These are phyloP conservation scores for Rosa hybrid DNA, from an alignment of 331 rosid genomes.

Conservation along the genomic window DNA sequence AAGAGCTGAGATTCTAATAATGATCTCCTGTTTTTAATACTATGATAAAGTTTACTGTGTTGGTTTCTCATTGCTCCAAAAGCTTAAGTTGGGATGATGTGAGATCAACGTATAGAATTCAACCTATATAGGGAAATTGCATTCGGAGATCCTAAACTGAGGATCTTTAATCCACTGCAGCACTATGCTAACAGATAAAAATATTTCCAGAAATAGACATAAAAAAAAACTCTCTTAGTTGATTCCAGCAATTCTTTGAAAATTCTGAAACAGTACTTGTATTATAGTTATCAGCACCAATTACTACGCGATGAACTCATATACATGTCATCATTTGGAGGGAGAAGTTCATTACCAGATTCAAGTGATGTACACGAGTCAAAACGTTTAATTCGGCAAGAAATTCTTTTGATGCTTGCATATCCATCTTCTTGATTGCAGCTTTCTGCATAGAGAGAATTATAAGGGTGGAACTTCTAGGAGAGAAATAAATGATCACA, in stretches of 20 bases:
- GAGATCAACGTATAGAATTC: background rate
- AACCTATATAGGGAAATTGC: background rate
- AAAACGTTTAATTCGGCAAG: constrained; percentile 76
- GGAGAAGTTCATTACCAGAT: constrained; percentile 57
- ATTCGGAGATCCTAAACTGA: background rate
- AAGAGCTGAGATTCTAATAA: background rate
- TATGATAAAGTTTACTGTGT: background rate
- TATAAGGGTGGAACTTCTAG: constrained; percentile 14
- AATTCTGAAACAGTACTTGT: background rate
- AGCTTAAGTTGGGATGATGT: background rate
- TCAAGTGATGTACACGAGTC: constrained; percentile 85
- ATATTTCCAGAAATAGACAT: background rate
- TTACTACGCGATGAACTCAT: background rate
- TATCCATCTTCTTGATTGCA: constrained; percentile 92
- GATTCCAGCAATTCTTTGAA: background rate
- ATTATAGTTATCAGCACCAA: background rate
- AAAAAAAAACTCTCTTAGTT: background rate
- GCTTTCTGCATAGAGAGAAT: constrained; percentile 52
- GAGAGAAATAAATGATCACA: constrained; percentile 1
- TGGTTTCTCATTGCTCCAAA: background rate
- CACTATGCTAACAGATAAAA: background rate
- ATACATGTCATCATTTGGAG: constrained; percentile 3
- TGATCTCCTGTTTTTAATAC: background rate
- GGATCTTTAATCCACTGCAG: background rate
- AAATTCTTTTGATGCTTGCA: constrained; percentile 77